Percentiles rank a stretch among this genome's conserved stretches.
Conservation (phyloP, 2,329 filamentous ascomycete genomes). For the Microcera coccophila region DNA sequence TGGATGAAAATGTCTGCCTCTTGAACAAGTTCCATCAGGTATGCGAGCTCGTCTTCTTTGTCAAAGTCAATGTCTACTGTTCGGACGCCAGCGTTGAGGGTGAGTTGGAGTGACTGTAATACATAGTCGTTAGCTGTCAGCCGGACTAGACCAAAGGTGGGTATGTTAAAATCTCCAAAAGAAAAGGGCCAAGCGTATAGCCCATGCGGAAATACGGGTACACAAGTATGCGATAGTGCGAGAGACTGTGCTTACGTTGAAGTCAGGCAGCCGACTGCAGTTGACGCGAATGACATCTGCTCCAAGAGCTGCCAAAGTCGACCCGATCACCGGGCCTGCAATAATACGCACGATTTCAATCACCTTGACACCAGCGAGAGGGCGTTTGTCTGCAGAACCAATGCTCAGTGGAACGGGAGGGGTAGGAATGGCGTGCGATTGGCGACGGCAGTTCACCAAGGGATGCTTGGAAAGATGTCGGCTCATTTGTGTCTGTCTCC, state of each 20-base stretch:
- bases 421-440: no score
- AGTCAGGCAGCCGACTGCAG: constrained; percentile 62
- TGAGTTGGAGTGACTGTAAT: neutral
- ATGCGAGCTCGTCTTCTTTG: constrained; percentile 24
- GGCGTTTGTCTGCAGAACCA: constrained; percentile 45
- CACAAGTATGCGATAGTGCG: no score
- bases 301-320: constrained; percentile 70
- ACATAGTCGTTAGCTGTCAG: neutral
- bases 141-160: no score
- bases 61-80: neutral
- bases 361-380: constrained; percentile 61
- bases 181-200: no score
- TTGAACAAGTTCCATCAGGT: constrained; percentile 58
- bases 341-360: constrained; percentile 73
- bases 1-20: constrained; percentile 64
- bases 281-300: constrained; percentile 72
- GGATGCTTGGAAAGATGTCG: constrained; percentile 3
- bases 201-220: no score
- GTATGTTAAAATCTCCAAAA: no score
- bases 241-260: constrained; percentile 60
- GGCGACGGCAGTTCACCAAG: no score
- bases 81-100: neutral
- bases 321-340: constrained; percentile 68
- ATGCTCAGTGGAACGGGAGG: no score
- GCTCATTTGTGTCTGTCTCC: neutral